Evolutionary conservation across 129 eudicot species (phyloP).

Genomic region (Helichrysum umbraculigerum): DNA sequence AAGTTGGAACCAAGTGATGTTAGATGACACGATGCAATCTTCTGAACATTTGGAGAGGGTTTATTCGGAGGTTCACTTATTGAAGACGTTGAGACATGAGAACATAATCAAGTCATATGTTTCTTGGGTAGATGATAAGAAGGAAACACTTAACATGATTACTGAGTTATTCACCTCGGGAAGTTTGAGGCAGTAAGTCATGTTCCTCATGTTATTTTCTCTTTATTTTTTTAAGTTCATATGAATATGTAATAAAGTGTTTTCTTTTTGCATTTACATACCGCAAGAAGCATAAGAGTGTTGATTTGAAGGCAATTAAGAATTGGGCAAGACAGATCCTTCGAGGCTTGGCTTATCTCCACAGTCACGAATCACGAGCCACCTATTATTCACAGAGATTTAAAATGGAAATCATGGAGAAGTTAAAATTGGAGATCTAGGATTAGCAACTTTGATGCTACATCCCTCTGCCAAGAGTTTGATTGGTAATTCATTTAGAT

Average conservation of each 20-base stretch:
- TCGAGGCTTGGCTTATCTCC: slow-evolving; percentile 55
- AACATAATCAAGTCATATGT: slow-evolving; percentile 43
- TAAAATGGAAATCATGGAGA: slow-evolving; percentile 68
- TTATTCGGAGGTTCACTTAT: slow-evolving; percentile 36
- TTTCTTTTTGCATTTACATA: slow-evolving; percentile 24
- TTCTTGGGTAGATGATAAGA: slow-evolving; percentile 51
- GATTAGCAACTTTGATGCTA: slow-evolving; percentile 51
- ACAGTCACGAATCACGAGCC: slow-evolving; percentile 55
- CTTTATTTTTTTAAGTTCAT: not conserved
- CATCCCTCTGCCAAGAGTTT: slow-evolving; percentile 34
- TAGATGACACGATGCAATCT: slow-evolving; percentile 40
- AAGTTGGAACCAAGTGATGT: slow-evolving; percentile 41
- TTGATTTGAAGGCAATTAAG: slow-evolving; percentile 52
- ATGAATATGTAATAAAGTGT: not conserved
- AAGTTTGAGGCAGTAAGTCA: slow-evolving; percentile 49
- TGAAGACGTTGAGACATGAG: slow-evolving; percentile 49
- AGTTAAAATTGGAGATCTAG: slow-evolving; percentile 73
- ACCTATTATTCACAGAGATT: slow-evolving; percentile 67
- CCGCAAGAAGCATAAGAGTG: slow-evolving; percentile 53
- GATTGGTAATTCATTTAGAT: slow-evolving; percentile 24
- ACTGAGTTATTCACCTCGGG: slow-evolving; percentile 60
- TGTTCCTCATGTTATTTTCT: not conserved
- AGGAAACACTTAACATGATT: slow-evolving; percentile 53
- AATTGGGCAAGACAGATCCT: slow-evolving; percentile 65
- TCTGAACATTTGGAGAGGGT: slow-evolving; percentile 31